Evolutionary conservation across 208 protist species (phyloP).

Genomic region (Trypanosoma scelopori): DNA sequence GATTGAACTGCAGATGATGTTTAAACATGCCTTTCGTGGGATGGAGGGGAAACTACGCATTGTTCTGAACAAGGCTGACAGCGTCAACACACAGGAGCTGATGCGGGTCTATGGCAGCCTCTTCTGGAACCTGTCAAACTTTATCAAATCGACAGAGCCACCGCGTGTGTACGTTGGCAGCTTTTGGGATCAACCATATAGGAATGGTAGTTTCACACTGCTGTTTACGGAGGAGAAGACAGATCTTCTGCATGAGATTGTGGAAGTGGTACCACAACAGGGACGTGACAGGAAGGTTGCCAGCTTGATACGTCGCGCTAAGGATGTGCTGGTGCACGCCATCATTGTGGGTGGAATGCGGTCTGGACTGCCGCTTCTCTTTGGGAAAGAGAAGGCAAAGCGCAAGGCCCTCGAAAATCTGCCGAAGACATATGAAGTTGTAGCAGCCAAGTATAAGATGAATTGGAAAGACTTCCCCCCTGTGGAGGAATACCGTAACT

Average conservation of each 20-base stretch:
- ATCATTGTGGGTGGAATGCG: conserved; percentile 74
- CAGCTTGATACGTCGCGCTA: conserved; percentile 85
- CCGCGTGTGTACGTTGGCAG: conserved; percentile 95
- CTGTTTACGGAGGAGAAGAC: conserved; percentile 81
- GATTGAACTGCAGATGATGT: conserved; percentile 62
- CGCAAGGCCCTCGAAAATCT: conserved; percentile 56
- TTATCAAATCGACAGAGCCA: conserved; percentile 93
- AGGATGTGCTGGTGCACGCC: conserved; percentile 87
- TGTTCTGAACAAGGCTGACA: conserved; percentile 96
- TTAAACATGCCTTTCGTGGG: conserved; percentile 61
- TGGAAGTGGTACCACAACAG: conserved; percentile 76
- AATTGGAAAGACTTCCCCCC: conserved; percentile 61
- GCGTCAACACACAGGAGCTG: conserved; percentile 89
- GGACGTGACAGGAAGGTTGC: conserved; percentile 89
- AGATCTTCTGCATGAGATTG: conserved; percentile 84
- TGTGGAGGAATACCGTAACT: conserved; percentile 37
- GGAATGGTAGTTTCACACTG: conserved; percentile 52
- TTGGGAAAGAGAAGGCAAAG: conserved; percentile 71
- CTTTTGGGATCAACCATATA: conserved; percentile 94
- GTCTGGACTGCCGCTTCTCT: conserved; percentile 66
- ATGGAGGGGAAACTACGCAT: conserved; percentile 93
- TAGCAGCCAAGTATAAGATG: conserved; percentile 60
- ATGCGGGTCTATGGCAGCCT: conserved; percentile 95
- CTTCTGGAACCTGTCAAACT: conserved; percentile 95
- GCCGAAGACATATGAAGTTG: conserved; percentile 50